phyloP scores from a whole-genome alignment of 2,329 filamentous ascomycete genomes.

The Talaromyces sp. region DNA sequence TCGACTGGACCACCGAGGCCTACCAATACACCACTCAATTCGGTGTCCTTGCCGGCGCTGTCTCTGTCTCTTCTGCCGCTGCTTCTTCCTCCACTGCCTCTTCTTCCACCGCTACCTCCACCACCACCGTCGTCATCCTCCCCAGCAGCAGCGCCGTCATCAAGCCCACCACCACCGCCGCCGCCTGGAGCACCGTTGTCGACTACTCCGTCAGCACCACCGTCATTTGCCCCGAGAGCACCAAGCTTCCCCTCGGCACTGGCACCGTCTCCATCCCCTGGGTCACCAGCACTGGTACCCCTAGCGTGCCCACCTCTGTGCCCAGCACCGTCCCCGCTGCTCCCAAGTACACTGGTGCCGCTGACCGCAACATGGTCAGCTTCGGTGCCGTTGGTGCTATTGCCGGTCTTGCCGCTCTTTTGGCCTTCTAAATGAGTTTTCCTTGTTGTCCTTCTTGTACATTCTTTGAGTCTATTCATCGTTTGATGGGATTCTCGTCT shows the following conservation, averaged over 20 bases:
- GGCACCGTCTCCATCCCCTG: constrained; percentile 19
- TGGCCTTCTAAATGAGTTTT: constrained; percentile 32
- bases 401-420: constrained; percentile 33
- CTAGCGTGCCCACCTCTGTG: constrained; percentile 11
- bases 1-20: constrained; percentile 57
- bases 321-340: constrained; percentile 19
- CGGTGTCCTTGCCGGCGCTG: constrained; percentile 44
- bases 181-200: constrained; percentile 19
- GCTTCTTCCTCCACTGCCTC: constrained; percentile 11
- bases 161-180: constrained; percentile 9
- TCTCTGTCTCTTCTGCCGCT: constrained; percentile 22
- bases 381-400: constrained; percentile 35
- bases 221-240: constrained; percentile 26
- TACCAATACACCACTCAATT: constrained; percentile 64
- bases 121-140: constrained; percentile 7
- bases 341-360: constrained; percentile 31
- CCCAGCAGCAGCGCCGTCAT: constrained; percentile 13
- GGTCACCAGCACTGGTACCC: constrained; percentile 4
- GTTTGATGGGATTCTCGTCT: constrained; percentile 4
- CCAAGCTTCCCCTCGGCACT: constrained; percentile 16
- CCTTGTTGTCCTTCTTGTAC: neutral
- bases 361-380: constrained; percentile 35
- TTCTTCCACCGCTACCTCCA: constrained; percentile 16
- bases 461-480: neutral
- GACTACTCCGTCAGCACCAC: constrained; percentile 15